phyloP scores from a whole-genome alignment of 495 filamentous ascomycete genomes.

The Staphylotrichum longicolle region DNA sequence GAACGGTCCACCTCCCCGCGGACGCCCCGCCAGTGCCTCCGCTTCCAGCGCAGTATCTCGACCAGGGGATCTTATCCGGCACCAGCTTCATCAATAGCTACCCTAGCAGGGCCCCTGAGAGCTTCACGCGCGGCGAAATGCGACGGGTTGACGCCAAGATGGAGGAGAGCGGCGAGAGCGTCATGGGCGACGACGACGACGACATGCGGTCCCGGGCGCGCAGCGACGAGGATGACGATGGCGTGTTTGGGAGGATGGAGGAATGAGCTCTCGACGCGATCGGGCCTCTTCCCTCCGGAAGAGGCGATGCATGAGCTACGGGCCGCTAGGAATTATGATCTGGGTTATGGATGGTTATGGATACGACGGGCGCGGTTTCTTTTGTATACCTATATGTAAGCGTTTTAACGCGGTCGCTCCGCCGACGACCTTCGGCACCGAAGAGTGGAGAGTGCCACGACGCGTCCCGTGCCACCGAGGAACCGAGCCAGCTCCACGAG shows the following conservation, averaged over 20 bases:
- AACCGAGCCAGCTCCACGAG: constrained; percentile 48
- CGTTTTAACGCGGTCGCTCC: constrained; percentile 52
- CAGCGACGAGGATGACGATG: constrained; percentile 89
- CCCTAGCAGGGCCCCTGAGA: constrained; percentile 50
- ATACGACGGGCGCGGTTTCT: constrained; percentile 34
- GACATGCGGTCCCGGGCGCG: constrained; percentile 60
- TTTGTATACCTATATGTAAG: constrained; percentile 51
- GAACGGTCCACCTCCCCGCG: constrained; percentile 64
- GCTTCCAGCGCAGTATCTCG: constrained; percentile 67
- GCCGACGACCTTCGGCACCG: constrained; percentile 57
- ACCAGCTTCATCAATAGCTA: constrained; percentile 53
- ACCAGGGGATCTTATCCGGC: constrained; percentile 49
- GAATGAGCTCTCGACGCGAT: constrained; percentile 51
- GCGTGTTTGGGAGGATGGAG: constrained; percentile 94
- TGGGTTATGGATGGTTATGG: constrained; percentile 21
- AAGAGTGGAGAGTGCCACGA: constrained; percentile 47
- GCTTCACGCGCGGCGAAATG: constrained; percentile 48
- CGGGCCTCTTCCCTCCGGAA: not conserved
- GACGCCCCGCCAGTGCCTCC: constrained; percentile 87
- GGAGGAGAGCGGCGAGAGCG: constrained; percentile 62
- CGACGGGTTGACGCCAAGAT: constrained; percentile 60
- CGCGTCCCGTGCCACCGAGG: not conserved
- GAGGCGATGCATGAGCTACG: not conserved
- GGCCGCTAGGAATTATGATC: constrained; percentile 4
- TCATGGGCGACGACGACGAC: constrained; percentile 77